phyloP scores from a whole-genome alignment of 129 eudicot genomes.

The Silybum marianum region DNA sequence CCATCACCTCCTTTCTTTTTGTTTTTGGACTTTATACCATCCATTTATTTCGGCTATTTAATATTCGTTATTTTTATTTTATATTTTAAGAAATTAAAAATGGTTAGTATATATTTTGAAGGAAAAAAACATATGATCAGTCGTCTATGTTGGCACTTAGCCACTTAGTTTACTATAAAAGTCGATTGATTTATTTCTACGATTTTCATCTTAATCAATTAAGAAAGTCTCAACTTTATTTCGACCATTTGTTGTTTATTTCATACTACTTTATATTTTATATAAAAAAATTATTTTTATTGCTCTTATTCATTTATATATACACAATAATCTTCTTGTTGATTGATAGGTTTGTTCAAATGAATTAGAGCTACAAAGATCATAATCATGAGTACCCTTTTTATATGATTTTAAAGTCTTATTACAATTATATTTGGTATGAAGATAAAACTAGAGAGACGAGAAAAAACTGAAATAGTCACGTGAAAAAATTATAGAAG shows the following conservation, averaged over 20 bases:
- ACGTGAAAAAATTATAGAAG: neutral
- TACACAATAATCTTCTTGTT: too few relatives aligned
- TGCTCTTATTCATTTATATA: too few relatives aligned
- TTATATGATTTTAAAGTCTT: neutral
- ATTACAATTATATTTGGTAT: too few relatives aligned
- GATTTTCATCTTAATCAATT: too few relatives aligned
- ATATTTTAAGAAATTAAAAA: neutral
- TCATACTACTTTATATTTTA: too few relatives aligned
- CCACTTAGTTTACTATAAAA: too few relatives aligned
- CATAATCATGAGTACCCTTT: neutral
- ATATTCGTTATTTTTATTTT: neutral
- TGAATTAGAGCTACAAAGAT: neutral
- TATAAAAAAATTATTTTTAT: too few relatives aligned
- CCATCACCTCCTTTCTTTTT: conserved; percentile 31
- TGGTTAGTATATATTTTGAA: neutral
- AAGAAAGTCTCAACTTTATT: too few relatives aligned
- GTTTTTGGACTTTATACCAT: conserved; percentile 14
- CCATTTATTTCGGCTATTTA: neutral
- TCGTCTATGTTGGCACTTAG: too few relatives aligned
- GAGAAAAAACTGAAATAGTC: neutral
- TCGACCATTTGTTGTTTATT: too few relatives aligned
- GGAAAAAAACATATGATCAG: neutral
- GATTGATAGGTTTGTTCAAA: neutral
- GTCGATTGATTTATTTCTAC: too few relatives aligned
- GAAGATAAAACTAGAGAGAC: too few relatives aligned